Conservation (phyloP, 768 basidiomycete species). For the Psilocybe subaeruginosa region DNA sequence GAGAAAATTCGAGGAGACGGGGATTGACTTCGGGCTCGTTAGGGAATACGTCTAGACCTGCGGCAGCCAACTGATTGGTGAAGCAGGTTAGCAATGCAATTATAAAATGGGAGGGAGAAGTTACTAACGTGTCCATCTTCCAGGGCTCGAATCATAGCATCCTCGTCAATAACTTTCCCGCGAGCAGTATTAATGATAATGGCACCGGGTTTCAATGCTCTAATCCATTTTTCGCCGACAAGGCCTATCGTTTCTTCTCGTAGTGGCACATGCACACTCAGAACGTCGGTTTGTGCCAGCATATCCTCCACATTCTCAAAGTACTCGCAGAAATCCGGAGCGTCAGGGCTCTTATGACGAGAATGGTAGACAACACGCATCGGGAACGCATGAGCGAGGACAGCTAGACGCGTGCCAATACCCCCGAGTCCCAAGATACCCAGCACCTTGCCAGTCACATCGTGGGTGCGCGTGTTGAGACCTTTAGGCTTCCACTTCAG, state of each 20-base stretch:
- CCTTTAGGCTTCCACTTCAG: slow-evolving; percentile 64
- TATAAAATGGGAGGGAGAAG: neutral
- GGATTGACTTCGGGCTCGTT: slow-evolving; percentile 84
- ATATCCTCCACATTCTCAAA: slow-evolving; percentile 64
- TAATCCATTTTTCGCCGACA: slow-evolving; percentile 77
- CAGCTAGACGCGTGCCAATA: slow-evolving; percentile 71
- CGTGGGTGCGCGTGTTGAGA: slow-evolving; percentile 52
- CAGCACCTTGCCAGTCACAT: slow-evolving; percentile 69
- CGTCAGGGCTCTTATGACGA: slow-evolving; percentile 55
- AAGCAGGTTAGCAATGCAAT: slow-evolving; percentile 4
- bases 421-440: slow-evolving; percentile 80
- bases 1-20: slow-evolving; percentile 76
- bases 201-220: slow-evolving; percentile 74
- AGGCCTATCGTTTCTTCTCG: slow-evolving; percentile 72
- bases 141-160: slow-evolving; percentile 82
- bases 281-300: slow-evolving; percentile 73
- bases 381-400: slow-evolving; percentile 77
- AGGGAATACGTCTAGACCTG: slow-evolving; percentile 87
- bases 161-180: slow-evolving; percentile 91
- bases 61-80: slow-evolving; percentile 63
- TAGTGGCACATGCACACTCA: slow-evolving; percentile 87
- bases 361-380: slow-evolving; percentile 90
- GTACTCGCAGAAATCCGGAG: slow-evolving; percentile 80
- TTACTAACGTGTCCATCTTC: slow-evolving; percentile 82
- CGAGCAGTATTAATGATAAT: slow-evolving; percentile 88